Conservation (phyloP, 169 alveolate genomes). For the Eimeria maxima region DNA sequence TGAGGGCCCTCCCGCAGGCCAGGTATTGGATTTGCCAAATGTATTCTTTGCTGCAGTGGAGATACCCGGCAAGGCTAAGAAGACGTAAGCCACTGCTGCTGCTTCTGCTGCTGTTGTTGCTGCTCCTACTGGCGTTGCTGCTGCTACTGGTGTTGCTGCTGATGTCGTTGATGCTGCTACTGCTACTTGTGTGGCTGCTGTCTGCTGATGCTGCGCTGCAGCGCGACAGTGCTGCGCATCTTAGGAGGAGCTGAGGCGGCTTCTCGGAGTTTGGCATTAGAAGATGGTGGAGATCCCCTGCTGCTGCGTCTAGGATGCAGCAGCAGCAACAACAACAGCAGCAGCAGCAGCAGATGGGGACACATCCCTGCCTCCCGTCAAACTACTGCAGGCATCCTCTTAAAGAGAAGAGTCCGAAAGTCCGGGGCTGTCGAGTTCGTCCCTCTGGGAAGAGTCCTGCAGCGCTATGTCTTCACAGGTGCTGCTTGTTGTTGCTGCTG, state of each 20-base stretch:
- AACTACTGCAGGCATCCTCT: conserved; percentile 12
- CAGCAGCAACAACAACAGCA: conserved; percentile 42
- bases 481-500: conserved; percentile 26
- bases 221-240: conserved; percentile 32
- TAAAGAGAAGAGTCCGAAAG: conserved; percentile 12
- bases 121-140: conserved; percentile 20
- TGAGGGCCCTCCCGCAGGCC: background rate
- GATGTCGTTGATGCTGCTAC: background rate
- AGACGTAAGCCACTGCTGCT: conserved; percentile 1
- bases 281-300: conserved; percentile 6
- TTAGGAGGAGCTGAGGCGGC: conserved; percentile 36
- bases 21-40: background rate
- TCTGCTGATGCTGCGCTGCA: conserved; percentile 19
- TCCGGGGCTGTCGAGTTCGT: conserved; percentile 62
- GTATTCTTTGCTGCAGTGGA: conserved; percentile 35
- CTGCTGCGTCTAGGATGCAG: conserved; percentile 47
- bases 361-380: conserved; percentile 16
- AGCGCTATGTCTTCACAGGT: conserved; percentile 46
- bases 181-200: background rate
- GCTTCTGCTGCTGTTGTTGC: background rate
- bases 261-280: background rate
- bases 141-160: conserved; percentile 47
- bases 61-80: conserved; percentile 23
- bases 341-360: conserved; percentile 72
- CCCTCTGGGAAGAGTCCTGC: conserved; percentile 12